phyloP scores from a whole-genome alignment of 1,284 basidiomycete species.

The Microbotryum violaceum region DNA sequence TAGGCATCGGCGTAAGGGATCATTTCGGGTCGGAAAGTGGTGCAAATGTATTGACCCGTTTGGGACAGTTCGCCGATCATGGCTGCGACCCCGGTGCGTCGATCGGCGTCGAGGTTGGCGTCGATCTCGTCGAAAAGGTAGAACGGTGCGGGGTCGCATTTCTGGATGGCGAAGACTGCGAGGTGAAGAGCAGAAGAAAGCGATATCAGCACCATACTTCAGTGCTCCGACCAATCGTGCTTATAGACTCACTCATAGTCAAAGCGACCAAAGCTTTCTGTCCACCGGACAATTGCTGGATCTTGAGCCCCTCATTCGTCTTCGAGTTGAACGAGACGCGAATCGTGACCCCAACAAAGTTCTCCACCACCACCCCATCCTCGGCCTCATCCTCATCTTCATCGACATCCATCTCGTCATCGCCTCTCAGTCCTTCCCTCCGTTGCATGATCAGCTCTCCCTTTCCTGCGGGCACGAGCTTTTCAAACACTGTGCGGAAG shows the following conservation, averaged over 20 bases:
- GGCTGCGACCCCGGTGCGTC: constrained; percentile 88
- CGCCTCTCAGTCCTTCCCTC: constrained; percentile 52
- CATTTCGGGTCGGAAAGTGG: constrained; percentile 97
- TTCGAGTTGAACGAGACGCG: constrained; percentile 99
- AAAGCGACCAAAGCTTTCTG: constrained; percentile 97
- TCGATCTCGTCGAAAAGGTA: constrained; percentile 99
- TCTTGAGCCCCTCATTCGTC: constrained; percentile 86
- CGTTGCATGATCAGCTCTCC: constrained; percentile 88
- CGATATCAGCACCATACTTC: background rate
- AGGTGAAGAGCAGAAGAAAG: background rate
- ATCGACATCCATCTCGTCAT: constrained; percentile 42
- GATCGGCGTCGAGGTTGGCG: constrained; percentile 95
- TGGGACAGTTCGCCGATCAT: constrained; percentile 89
- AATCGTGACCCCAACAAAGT: constrained; percentile 94
- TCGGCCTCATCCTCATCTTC: constrained; percentile 51
- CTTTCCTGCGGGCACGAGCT: constrained; percentile 87
- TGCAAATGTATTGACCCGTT: constrained; percentile 94
- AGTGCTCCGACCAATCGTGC: background rate
- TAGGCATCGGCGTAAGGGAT: constrained; percentile 89
- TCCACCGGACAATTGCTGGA: constrained; percentile 94
- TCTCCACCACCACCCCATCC: constrained; percentile 67
- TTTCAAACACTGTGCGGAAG: constrained; percentile 95
- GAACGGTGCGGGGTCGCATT: constrained; percentile 98
- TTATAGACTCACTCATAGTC: constrained; percentile 59
- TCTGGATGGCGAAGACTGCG: constrained; percentile 93